Percentiles rank a stretch among this genome's conserved stretches.
phyloP scores from a whole-genome alignment of 768 basidiomycete genomes.

The Russula sp. region DNA sequence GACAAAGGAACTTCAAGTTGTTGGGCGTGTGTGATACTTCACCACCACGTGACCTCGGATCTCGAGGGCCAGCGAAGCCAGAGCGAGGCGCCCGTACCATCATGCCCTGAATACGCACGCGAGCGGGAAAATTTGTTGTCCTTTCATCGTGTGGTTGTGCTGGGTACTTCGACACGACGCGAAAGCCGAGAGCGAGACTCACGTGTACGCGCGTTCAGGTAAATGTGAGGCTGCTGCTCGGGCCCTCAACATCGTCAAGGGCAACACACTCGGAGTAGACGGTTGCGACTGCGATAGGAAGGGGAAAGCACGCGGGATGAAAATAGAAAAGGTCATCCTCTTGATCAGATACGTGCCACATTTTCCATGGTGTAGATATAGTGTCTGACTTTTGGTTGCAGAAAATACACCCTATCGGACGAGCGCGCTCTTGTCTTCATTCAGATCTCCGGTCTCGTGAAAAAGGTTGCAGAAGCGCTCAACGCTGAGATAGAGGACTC shows the following conservation, averaged over 20 bases:
- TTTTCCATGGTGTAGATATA: background rate
- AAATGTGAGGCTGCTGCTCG: constrained; percentile 77
- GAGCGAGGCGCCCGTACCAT: constrained; percentile 46
- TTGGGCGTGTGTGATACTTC: constrained; percentile 90
- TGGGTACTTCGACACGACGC: constrained; percentile 72
- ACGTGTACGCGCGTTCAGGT: constrained; percentile 64
- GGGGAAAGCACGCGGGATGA: constrained; percentile 74
- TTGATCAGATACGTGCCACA: constrained; percentile 59
- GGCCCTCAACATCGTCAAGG: constrained; percentile 75
- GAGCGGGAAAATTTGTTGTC: constrained; percentile 63
- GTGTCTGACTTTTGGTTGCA: constrained; percentile 28
- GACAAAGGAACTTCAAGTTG: constrained; percentile 65
- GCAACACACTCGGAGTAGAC: constrained; percentile 72
- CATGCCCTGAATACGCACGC: constrained; percentile 57
- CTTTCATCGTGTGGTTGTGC: constrained; percentile 90
- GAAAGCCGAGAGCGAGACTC: constrained; percentile 71
- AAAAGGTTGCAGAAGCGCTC: constrained; percentile 84
- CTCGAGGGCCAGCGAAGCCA: constrained; percentile 62
- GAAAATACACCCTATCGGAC: constrained; percentile 59
- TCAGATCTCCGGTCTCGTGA: constrained; percentile 92
- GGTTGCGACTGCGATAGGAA: constrained; percentile 65
- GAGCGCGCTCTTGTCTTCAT: constrained; percentile 90
- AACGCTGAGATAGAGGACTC: constrained; percentile 71
- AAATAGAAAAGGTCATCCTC: constrained; percentile 69
- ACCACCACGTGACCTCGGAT: constrained; percentile 68